Evolutionary conservation across 805 yeast genomes (phyloP).

Genomic region (Diddensiella transvaalensis): DNA sequence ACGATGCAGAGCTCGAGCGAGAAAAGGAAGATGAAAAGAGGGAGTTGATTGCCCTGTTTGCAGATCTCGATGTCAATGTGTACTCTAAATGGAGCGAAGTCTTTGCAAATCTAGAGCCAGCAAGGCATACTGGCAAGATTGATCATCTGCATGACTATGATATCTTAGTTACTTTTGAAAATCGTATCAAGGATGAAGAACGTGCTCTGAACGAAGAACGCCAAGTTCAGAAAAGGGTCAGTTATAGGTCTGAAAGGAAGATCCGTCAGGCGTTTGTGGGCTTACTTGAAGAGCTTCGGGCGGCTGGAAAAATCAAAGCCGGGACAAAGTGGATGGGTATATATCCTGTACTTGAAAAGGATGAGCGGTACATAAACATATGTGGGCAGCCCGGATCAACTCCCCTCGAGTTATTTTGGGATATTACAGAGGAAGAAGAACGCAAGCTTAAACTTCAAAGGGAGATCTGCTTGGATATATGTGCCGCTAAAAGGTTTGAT

Average conservation of each 20-base stretch:
- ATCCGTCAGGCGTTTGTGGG: conserved; percentile 58
- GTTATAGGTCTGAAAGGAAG: conserved; percentile 56
- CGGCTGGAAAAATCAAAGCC: conserved; percentile 40
- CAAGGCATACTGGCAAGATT: conserved; percentile 30
- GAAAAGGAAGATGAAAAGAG: conserved; percentile 25
- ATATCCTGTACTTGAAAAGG: conserved; percentile 48
- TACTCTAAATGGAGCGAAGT: conserved; percentile 39
- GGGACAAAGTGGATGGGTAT: conserved; percentile 60
- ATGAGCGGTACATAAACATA: conserved; percentile 53
- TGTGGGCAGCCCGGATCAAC: conserved; percentile 77
- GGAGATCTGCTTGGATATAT: conserved; percentile 52
- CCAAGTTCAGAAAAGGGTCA: conserved; percentile 33
- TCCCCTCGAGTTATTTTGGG: conserved; percentile 74
- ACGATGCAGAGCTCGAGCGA: conserved; percentile 25
- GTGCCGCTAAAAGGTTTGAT: conserved; percentile 37
- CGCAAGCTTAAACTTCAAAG: conserved; percentile 54
- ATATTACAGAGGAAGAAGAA: conserved; percentile 59
- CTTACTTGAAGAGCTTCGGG: conserved; percentile 40
- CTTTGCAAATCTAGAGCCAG: conserved; percentile 23
- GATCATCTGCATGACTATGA: conserved; percentile 52
- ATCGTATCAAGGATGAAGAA: conserved; percentile 34
- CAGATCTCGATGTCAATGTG: conserved; percentile 23
- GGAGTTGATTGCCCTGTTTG: conserved; percentile 16
- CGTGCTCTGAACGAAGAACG: conserved; percentile 27
- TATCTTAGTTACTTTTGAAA: conserved; percentile 50